Evolutionary conservation across 2,329 filamentous ascomycete genomes (phyloP).

Genomic region (Incumbomyces delicatus): DNA sequence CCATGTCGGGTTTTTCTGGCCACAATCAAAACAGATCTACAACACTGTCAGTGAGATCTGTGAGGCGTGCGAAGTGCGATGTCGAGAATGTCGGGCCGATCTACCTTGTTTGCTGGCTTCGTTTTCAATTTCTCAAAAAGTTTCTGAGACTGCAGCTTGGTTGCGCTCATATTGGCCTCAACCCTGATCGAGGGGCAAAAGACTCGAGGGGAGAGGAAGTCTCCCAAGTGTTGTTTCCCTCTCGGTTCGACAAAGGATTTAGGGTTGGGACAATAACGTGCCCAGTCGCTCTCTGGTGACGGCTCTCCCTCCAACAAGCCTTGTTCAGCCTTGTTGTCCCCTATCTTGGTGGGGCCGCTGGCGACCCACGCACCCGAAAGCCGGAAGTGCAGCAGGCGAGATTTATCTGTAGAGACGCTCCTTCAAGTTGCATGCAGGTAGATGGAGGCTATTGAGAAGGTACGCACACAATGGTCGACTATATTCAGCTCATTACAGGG

Average conservation of each 20-base stretch:
- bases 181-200: neutral
- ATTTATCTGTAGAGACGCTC: too few relatives aligned
- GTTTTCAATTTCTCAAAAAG: conserved; percentile 96
- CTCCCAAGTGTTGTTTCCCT: too few relatives aligned
- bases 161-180: conserved; percentile 51
- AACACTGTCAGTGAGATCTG: conserved; percentile 10
- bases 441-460: too few relatives aligned
- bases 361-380: too few relatives aligned
- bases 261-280: neutral
- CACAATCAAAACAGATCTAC: conserved; percentile 96
- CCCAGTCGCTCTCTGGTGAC: too few relatives aligned
- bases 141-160: conserved; percentile 90
- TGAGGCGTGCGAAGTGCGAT: conserved; percentile 16
- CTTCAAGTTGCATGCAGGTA: too few relatives aligned
- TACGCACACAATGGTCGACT: too few relatives aligned
- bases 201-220: neutral
- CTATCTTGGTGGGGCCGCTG: neutral
- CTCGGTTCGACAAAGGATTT: neutral
- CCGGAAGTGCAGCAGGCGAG: too few relatives aligned
- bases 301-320: neutral
- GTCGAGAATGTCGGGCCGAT: conserved; percentile 22
- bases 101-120: conserved; percentile 88
- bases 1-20: conserved; percentile 96
- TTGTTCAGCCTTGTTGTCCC: neutral
- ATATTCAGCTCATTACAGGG: too few relatives aligned